Evolutionary conservation across 2,329 filamentous ascomycete genomes (phyloP).

Genomic region (Phyllosticta paracitricarpa): DNA sequence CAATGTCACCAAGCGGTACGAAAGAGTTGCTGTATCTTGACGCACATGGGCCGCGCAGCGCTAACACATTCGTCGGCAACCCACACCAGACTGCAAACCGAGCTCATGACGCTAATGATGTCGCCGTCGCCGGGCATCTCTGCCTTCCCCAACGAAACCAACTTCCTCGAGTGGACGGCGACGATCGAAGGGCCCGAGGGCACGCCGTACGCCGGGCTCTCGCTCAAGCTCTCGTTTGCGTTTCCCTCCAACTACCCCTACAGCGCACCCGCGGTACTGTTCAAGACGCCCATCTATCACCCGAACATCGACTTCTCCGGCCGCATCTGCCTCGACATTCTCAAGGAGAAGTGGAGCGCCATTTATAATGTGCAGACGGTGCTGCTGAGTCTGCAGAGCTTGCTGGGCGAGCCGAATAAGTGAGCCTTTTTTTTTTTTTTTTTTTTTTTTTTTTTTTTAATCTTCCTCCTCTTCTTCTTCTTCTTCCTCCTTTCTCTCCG

Average conservation of each 20-base stretch:
- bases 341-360: constrained; percentile 98
- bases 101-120: constrained; percentile 98
- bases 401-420: constrained; percentile 98
- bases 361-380: constrained; percentile 96
- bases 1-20: constrained; percentile 40
- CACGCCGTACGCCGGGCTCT: constrained; percentile 81
- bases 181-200: constrained; percentile 87
- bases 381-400: constrained; percentile 82
- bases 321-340: constrained; percentile 91
- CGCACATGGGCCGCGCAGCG: background rate
- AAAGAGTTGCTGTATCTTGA: background rate
- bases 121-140: constrained; percentile 87
- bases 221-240: constrained; percentile 82
- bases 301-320: constrained; percentile 97
- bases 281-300: constrained; percentile 98
- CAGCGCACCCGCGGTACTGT: constrained; percentile 78
- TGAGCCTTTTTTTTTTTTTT: no score
- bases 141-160: constrained; percentile 87
- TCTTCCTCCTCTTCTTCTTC: background rate
- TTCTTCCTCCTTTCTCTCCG: background rate
- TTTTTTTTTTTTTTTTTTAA: constrained; percentile 5
- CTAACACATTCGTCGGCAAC: constrained; percentile 3
- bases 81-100: constrained; percentile 69
- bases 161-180: constrained; percentile 85
- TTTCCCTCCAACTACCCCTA: constrained; percentile 95